Base-by-base conservation (phyloP, 148 eudicot species). In the Polygonum aviculare region DNA sequence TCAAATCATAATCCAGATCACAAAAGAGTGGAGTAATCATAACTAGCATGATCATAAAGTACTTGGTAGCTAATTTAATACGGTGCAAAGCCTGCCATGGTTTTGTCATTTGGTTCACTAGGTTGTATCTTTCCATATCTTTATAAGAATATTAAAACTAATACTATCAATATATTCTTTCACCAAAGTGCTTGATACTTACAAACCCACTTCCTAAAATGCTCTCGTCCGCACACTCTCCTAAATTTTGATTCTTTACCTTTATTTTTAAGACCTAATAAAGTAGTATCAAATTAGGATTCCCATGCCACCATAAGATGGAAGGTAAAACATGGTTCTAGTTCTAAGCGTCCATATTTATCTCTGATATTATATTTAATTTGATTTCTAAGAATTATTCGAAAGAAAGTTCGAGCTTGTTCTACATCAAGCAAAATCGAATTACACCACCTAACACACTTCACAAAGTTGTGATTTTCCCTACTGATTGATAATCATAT, bases 221-320 rank as follows among this genome's bases (percentile, higher is more conserved):
- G 63, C 59, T 54, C 59, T n/a, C 36, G 26, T 60, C 22, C 26
- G 15, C 71, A 35, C 10, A 65, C 71, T 65, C 36, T 65, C 19
- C 44, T 65, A 65, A 65, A 65, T 44, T 33, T 65, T 65, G 71
- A 65, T 65, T 33, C 71, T 65, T 65, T 65, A n/a, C 21, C 41
- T 33, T 65, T 35, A 14, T 33, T 31, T 60, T 65, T 65, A 14
- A 33, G 71, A 16, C 41, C 41, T 65, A 65, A 65, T 12, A 7
- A 35, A 33, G 70, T 63, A 65, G 47, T 44, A 44, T 57, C 63
- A 57, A 22, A 62, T 62, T 62, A 8, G 39, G 38, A 10, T 26
- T 62, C 69, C 38, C 22, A 62, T 26, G 38, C 41, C 71, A 33
- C 67, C 67, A 65, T 65, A 41, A 65, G 9, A 26, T 62, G 69